phyloP scores from a whole-genome alignment of 768 basidiomycete genomes.

The Suillus weaverae region DNA sequence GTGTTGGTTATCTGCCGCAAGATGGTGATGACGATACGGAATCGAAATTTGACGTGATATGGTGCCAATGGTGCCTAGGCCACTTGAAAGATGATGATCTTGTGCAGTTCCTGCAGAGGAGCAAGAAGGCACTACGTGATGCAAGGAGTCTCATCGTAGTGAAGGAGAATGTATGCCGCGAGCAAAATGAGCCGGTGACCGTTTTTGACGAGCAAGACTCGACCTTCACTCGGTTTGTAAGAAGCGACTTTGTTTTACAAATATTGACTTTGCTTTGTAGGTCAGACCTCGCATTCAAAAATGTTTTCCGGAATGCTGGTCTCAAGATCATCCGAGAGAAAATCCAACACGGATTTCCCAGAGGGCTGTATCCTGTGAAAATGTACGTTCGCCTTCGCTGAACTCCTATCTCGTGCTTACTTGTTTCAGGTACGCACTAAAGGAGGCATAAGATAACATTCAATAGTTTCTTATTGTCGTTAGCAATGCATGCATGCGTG shows the following conservation, averaged over 20 bases:
- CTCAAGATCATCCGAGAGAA: conserved; percentile 70
- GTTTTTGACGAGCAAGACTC: conserved; percentile 87
- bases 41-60: conserved; percentile 82
- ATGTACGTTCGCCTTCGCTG: conserved; percentile 52
- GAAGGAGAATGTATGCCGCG: conserved; percentile 87
- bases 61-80: conserved; percentile 98
- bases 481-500: background rate
- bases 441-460: background rate
- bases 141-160: conserved; percentile 69
- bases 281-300: conserved; percentile 82
- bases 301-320: conserved; percentile 71
- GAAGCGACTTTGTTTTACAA: background rate
- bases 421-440: conserved; percentile 26
- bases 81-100: conserved; percentile 80
- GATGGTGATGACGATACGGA: conserved; percentile 51
- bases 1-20: conserved; percentile 62
- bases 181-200: conserved; percentile 53
- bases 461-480: background rate
- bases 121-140: conserved; percentile 52
- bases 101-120: conserved; percentile 68
- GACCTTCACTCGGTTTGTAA: conserved; percentile 75
- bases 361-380: conserved; percentile 80
- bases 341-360: conserved; percentile 81
- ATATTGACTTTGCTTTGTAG: conserved; percentile 39
- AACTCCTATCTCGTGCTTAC: conserved; percentile 6